Percentiles rank a stretch among this genome's conserved stretches.
These are phyloP conservation scores for Fraxinus xanthoxyloides DNA, from an alignment of 305 asterid species.

Conservation along the genomic window DNA sequence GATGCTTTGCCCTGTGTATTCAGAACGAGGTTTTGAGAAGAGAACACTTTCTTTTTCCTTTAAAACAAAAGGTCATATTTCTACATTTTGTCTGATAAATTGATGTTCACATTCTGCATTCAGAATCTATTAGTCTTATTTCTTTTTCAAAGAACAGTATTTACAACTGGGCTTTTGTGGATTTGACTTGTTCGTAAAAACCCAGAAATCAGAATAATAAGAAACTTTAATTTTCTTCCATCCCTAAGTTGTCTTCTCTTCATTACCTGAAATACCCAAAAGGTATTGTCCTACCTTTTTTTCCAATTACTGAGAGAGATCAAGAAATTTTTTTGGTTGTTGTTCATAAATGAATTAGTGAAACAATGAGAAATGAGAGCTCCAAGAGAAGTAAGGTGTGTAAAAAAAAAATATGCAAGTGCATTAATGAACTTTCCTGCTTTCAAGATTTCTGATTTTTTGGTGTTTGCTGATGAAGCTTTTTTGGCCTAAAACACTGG, in stretches of 20 bases:
- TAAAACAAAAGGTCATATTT: slow-evolving; percentile 26
- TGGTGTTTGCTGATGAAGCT: slow-evolving; percentile 37
- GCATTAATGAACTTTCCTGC: slow-evolving; percentile 34
- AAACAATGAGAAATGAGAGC: slow-evolving; percentile 85
- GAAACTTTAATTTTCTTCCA: slow-evolving; percentile 29
- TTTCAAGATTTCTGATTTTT: slow-evolving; percentile 35
- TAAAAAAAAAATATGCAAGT: background rate
- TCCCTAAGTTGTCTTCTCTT: slow-evolving; percentile 21
- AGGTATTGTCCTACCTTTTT: background rate
- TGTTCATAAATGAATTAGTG: slow-evolving; percentile 55
- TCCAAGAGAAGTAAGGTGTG: slow-evolving; percentile 86
- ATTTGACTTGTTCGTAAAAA: slow-evolving; percentile 22
- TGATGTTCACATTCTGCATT: slow-evolving; percentile 35
- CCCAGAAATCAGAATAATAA: slow-evolving; percentile 30
- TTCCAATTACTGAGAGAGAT: slow-evolving; percentile 15
- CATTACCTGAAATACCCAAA: slow-evolving; percentile 22
- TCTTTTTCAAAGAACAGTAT: slow-evolving; percentile 16
- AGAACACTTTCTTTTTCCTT: slow-evolving; percentile 15
- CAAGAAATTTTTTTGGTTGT: background rate
- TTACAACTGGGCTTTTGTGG: slow-evolving; percentile 16
- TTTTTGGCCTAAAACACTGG: slow-evolving; percentile 86
- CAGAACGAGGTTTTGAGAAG: slow-evolving; percentile 56
- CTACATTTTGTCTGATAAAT: slow-evolving; percentile 20
- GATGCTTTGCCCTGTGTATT: slow-evolving; percentile 58
- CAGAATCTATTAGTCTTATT: slow-evolving; percentile 33